Conservation (phyloP, 1,284 basidiomycete genomes). For the Irpex sp. region DNA sequence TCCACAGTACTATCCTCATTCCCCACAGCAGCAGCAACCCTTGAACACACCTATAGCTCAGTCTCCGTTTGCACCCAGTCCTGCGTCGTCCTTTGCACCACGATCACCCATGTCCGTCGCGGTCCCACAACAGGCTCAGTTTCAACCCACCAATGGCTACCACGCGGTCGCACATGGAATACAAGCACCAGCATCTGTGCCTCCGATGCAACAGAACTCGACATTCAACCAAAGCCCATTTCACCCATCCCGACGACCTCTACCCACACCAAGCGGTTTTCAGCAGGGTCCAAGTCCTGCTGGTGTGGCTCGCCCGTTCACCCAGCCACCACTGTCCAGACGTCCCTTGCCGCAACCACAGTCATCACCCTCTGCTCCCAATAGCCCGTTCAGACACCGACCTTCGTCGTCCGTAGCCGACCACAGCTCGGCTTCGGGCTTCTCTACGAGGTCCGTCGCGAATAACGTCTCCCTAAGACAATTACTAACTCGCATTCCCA, state of each 20-base stretch:
- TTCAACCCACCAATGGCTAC: not conserved
- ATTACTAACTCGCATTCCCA: constrained; percentile 10
- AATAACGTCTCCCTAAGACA: not conserved
- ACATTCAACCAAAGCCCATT: not conserved
- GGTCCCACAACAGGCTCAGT: not conserved
- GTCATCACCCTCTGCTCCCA: constrained; percentile 4
- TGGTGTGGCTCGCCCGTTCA: not conserved
- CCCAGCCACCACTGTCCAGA: not conserved
- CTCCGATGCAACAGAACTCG: not conserved
- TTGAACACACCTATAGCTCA: not conserved
- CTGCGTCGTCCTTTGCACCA: not conserved
- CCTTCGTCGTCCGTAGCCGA: constrained; percentile 7
- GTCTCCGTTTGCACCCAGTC: not conserved
- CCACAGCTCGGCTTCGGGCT: not conserved
- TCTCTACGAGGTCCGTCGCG: constrained; percentile 1
- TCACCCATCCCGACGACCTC: constrained; percentile 4
- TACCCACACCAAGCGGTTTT: constrained; percentile 6
- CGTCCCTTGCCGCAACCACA: constrained; percentile 6
- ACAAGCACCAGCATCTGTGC: not conserved
- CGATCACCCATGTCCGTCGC: not conserved
- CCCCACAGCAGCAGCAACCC: not conserved
- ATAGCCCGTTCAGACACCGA: constrained; percentile 7
- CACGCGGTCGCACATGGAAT: not conserved
- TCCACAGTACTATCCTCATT: not conserved
- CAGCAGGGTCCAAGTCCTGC: not conserved